Evolutionary conservation across 2,329 filamentous ascomycete genomes (phyloP), one percentile per base, ranked within the genome.

Genomic region (Colletotrichum sp.): DNA sequence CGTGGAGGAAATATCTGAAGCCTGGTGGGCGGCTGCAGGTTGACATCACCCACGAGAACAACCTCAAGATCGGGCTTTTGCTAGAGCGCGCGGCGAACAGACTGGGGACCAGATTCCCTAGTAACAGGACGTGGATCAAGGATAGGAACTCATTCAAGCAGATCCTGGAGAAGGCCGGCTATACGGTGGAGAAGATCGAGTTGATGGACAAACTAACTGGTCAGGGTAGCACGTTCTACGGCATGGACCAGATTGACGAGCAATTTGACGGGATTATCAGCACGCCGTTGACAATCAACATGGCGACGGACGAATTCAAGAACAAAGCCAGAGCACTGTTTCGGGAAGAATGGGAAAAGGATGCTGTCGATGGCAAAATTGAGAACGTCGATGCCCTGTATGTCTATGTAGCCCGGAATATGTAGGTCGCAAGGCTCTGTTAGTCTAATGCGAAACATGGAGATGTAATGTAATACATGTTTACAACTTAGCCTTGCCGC

Each of bases 401-500:
- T 67, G 72, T 82, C 57, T 83, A 85, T 72, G 72, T 83, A 36
- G 82, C 82, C 15, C 78, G 78, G 34, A 77, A 43, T 18, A 38
- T 58, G 2, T 76, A 71, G 66, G 21, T 3, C 8, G 5, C 15
- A 24, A 55, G 9, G 48, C 28, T n/a, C 7, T 52, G 43, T 21
- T 24, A 28, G 16, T 71, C 67, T 38, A 65, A 28, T 26, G 24
- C 15, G 7, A 58, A 58, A n/a, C 10, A n/a, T 16, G 24, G 55
- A 58, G 26, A 36, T 65, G 24, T 75, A 83, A 26, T 21, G 57
- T 28, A 5, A 18, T 21, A 13, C 30, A 21, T 30, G 30, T 18
- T 73, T 83, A 88, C 80, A 91, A 86, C 80, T 86, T 91, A 1
- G 89, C 84, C 72, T 82, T 87, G 1, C 82, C 87, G 2, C 78